Evolutionary conservation across 2,329 filamentous ascomycete species (phyloP), one percentile per base, ranked within the genome.

Genomic region (Escovopsis sp.): DNA sequence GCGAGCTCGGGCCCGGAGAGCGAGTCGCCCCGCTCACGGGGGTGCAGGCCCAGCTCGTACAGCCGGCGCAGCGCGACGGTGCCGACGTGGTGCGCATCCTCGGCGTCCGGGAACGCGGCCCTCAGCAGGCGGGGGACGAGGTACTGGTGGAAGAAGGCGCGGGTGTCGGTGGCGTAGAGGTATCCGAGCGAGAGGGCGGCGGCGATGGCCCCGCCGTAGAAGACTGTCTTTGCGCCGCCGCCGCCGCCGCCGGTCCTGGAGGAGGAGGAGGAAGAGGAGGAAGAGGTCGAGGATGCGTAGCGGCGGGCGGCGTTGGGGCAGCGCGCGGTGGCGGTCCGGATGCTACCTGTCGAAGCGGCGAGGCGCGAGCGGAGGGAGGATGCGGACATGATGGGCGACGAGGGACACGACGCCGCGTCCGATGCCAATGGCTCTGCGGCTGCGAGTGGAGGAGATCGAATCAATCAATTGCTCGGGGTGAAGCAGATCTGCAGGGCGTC

Each of bases 41-140:
- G 84, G 57, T 95, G 74, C 29, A 96, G 62, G 30, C 81, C 79
- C 41, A 89, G 72, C 37, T 70, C 67, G 62, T 91, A 82, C 14
- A 94, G 70, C 1, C 66, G 63, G 62, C 84, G 83, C 54, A 98
- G 66, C 7, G 76, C 68, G 32, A 70, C 64, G 3, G 84, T 86
- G 39, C 84, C 84, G 16, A 72, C 68, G 54, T 93, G 81, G 58
- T 98, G 91, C n/a, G 89, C 91, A 33, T 94, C 86, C 61, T 98
- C 91, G 44, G 82, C 82, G 52, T 91, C 84, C 5, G 80, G 71
- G 58, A 76, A 81, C 44, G 84, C 44, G 40, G 70, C 62, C 39
- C 84, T 79, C 5, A 91, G 56, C 14, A 78, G 55, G 0, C 73
- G 82, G 2, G 83, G 79, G 12, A 81, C 67, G 27, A 81, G 60